phyloP scores from a whole-genome alignment of 768 basidiomycete genomes.

The Trichaptum fuscoviolaceum region DNA sequence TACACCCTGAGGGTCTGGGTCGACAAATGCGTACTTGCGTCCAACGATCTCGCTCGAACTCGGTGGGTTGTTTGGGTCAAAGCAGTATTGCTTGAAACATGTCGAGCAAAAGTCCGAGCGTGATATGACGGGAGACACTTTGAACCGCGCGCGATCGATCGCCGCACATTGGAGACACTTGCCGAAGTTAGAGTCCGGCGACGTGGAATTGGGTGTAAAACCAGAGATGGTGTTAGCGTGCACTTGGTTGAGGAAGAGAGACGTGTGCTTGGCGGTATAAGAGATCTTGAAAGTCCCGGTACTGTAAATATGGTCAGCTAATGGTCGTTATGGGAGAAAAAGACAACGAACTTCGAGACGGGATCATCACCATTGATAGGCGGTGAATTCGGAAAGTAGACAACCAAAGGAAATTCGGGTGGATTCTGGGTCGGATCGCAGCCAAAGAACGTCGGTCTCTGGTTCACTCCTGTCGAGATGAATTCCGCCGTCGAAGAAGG shows the following conservation, averaged over 20 bases:
- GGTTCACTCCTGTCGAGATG: constrained; percentile 54
- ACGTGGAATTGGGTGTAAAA: constrained; percentile 53
- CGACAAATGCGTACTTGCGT: constrained; percentile 39
- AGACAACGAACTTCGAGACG: constrained; percentile 50
- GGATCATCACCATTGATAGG: constrained; percentile 56
- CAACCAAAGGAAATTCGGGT: constrained; percentile 58
- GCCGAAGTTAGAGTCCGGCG: constrained; percentile 50
- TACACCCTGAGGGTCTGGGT: constrained; percentile 54
- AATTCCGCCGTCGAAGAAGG: constrained; percentile 49
- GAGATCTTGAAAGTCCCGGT: constrained; percentile 54
- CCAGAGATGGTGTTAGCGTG: constrained; percentile 51
- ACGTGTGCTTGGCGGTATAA: constrained; percentile 51
- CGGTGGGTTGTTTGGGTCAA: constrained; percentile 20
- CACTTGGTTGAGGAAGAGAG: constrained; percentile 58
- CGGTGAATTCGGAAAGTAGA: constrained; percentile 78
- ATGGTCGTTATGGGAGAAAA: constrained; percentile 1
- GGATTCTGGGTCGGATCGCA: constrained; percentile 50
- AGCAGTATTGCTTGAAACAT: constrained; percentile 28
- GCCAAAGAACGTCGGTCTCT: constrained; percentile 75
- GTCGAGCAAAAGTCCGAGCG: constrained; percentile 20
- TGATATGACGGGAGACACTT: constrained; percentile 10
- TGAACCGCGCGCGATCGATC: constrained; percentile 34
- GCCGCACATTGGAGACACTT: constrained; percentile 68
- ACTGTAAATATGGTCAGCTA: constrained; percentile 27
- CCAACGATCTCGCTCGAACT: constrained; percentile 22